Percentiles rank a stretch among this genome's conserved stretches.
Conservation (phyloP, 1,284 basidiomycete species). For the Tilletia indica region DNA sequence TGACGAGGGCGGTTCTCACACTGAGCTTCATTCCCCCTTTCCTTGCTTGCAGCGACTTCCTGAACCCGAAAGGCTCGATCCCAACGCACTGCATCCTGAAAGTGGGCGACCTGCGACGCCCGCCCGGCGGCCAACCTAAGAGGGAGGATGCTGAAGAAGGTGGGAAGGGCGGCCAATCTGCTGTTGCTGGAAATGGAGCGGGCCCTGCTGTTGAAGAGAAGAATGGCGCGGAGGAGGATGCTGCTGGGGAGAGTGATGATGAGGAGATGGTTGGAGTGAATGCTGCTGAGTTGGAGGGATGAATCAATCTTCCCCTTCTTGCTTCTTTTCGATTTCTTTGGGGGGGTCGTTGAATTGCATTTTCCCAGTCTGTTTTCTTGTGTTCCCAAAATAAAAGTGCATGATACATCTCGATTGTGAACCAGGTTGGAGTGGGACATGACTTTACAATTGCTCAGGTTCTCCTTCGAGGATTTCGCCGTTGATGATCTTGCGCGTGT, state of each 20-base stretch:
- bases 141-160: conserved; percentile 59
- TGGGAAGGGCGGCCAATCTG: conserved; percentile 39
- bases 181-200: not conserved
- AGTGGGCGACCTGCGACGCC: conserved; percentile 65
- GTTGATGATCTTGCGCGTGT: not conserved
- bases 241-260: conserved; percentile 65
- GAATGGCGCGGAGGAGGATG: conserved; percentile 58
- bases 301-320: conserved; percentile 25
- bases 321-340: no score
- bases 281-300: conserved; percentile 72
- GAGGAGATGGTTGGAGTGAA: conserved; percentile 60
- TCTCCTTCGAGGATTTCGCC: conserved; percentile 10
- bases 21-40: not conserved
- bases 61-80: conserved; percentile 57
- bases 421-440: no score
- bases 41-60: conserved; percentile 33
- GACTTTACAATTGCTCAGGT: not conserved
- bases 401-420: no score
- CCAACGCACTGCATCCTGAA: conserved; percentile 52
- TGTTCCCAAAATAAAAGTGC: no score
- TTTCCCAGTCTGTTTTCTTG: no score
- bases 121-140: conserved; percentile 68
- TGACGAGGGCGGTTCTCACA: not conserved
- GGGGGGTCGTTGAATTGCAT: no score
- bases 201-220: conserved; percentile 36